Conservation (phyloP, 164 flowering plant genomes). For the Piper betle region DNA sequence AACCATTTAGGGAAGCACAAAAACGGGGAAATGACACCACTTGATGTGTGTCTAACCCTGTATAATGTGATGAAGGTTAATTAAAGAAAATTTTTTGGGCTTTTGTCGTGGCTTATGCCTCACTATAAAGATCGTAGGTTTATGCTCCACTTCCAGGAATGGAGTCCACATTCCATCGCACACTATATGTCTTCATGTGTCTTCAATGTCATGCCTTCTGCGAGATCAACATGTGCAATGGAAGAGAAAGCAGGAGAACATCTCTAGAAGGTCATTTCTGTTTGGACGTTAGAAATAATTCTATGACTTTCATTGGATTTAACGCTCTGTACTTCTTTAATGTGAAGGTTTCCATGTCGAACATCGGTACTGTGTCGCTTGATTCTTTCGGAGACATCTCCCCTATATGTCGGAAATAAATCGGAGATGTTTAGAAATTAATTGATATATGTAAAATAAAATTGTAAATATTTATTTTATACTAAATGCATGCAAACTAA, state of each 20-base stretch:
- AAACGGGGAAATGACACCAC: too few species aligned
- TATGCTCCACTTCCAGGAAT: slow-evolving; percentile 60
- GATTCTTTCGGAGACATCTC: too few species aligned
- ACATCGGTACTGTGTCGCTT: too few species aligned
- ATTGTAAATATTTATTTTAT: too few species aligned
- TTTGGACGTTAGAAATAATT: background rate
- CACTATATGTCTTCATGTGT: slow-evolving; percentile 76
- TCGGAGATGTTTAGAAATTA: too few species aligned
- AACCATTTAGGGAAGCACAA: too few species aligned
- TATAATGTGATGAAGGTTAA: background rate
- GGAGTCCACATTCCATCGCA: slow-evolving; percentile 69
- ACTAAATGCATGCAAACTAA: too few species aligned
- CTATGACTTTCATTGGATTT: background rate
- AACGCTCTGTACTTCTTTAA: slow-evolving; percentile 20
- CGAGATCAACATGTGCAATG: slow-evolving; percentile 81
- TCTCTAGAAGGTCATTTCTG: slow-evolving; percentile 46
- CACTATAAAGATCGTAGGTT: slow-evolving; percentile 23
- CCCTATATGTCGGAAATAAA: too few species aligned
- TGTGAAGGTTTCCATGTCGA: slow-evolving; percentile 96
- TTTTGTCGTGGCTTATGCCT: background rate
- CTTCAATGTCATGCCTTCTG: slow-evolving; percentile 68
- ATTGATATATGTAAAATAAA: too few species aligned
- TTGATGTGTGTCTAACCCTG: too few species aligned
- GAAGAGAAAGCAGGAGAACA: slow-evolving; percentile 41
- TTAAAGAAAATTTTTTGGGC: background rate